Percentiles rank a stretch among this genome's conserved stretches.
phyloP scores from a whole-genome alignment of 164 flowering plant species.

The Chloranthus sessilifolius region DNA sequence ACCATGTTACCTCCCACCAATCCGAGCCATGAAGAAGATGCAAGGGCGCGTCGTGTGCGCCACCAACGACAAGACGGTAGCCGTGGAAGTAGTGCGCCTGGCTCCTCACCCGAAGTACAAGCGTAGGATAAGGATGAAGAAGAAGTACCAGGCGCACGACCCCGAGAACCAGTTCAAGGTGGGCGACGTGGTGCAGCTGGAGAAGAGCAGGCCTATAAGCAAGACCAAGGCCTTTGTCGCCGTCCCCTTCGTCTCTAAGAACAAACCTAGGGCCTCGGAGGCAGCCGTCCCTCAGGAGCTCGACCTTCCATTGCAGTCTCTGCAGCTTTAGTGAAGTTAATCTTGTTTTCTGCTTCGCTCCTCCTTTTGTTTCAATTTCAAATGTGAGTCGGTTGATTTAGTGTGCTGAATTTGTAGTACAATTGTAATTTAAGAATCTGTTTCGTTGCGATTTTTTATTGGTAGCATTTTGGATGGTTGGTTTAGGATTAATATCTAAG shows the following conservation, averaged over 20 bases:
- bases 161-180: constrained; percentile 72
- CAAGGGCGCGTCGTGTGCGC: constrained; percentile 77
- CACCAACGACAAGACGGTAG: constrained; percentile 56
- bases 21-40: constrained; percentile 58
- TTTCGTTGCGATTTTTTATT: too few relatives aligned
- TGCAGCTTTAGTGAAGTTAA: constrained; percentile 25
- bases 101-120: constrained; percentile 91
- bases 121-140: constrained; percentile 73
- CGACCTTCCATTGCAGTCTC: constrained; percentile 59
- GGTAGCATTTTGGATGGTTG: too few relatives aligned
- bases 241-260: constrained; percentile 29
- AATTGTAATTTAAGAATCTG: too few relatives aligned
- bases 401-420: too few relatives aligned
- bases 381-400: too few relatives aligned
- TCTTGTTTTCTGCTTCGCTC: too few relatives aligned
- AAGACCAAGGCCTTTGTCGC: constrained; percentile 81
- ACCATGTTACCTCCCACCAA: constrained; percentile 28
- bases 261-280: constrained; percentile 13
- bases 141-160: constrained; percentile 96
- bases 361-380: too few relatives aligned
- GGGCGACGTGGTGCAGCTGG: constrained; percentile 79
- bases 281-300: constrained; percentile 29
- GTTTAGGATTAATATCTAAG: too few relatives aligned
- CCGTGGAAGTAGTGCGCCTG: constrained; percentile 64
- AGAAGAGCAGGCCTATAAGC: constrained; percentile 75